Evolutionary conservation across 2,329 filamentous ascomycete species (phyloP).

Genomic region (Pyrenochaeta sp.): DNA sequence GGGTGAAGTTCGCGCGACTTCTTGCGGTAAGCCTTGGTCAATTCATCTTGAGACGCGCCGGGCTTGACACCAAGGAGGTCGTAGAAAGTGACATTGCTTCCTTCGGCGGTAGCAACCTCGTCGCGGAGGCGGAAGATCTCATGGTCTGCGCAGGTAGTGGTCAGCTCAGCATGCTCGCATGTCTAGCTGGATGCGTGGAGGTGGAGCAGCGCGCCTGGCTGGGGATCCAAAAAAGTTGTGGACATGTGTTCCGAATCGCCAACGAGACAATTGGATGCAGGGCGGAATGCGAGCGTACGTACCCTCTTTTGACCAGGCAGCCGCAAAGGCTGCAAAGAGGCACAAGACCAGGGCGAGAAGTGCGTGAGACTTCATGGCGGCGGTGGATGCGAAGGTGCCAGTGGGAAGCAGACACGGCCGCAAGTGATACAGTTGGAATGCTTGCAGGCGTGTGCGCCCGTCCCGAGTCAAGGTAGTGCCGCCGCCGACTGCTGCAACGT

Average conservation of each 20-base stretch:
- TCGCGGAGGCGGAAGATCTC: constrained; percentile 97
- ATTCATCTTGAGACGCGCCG: constrained; percentile 80
- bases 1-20: constrained; percentile 85
- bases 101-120: constrained; percentile 79
- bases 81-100: constrained; percentile 87
- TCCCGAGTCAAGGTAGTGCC: no score
- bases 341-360: constrained; percentile 73
- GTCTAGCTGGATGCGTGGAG: constrained; percentile 21
- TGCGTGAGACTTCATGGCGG: constrained; percentile 72
- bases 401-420: constrained; percentile 26
- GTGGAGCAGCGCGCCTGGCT: constrained; percentile 15
- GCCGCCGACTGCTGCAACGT: constrained; percentile 26
- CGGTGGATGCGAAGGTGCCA: constrained; percentile 17
- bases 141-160: constrained; percentile 69
- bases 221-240: constrained; percentile 9
- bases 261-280: constrained; percentile 4
- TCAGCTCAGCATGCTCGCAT: constrained; percentile 26
- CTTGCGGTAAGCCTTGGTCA: constrained; percentile 93
- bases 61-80: constrained; percentile 81
- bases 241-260: constrained; percentile 9
- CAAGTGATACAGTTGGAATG: constrained; percentile 32
- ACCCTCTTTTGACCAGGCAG: constrained; percentile 91
- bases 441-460: constrained; percentile 41
- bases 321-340: constrained; percentile 71
- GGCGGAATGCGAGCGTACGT: constrained; percentile 42